phyloP scores from a whole-genome alignment of 768 basidiomycete genomes.

The Chalciporus chontae region DNA sequence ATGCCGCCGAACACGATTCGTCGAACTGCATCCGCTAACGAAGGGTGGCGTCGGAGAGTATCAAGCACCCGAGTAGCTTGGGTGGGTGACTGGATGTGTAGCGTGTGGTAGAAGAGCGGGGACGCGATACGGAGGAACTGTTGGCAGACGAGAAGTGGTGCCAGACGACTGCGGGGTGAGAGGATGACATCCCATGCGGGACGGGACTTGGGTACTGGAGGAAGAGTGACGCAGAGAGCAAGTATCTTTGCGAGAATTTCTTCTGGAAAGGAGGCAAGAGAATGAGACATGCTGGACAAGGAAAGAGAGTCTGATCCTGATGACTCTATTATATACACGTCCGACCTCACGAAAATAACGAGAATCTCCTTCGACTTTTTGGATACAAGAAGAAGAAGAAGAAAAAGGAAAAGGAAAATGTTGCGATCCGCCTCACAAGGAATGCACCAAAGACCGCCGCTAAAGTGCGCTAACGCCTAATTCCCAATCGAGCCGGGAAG shows the following conservation, averaged over 20 bases:
- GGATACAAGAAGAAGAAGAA: not conserved
- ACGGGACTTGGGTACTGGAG: conserved; percentile 17
- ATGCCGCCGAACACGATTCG: conserved; percentile 40
- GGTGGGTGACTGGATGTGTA: conserved; percentile 40
- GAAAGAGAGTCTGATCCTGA: not conserved
- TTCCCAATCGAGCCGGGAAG: conserved; percentile 12
- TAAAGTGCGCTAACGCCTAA: not conserved
- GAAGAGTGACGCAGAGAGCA: conserved; percentile 26
- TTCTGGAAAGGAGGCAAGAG: conserved; percentile 35
- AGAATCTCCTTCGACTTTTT: not conserved
- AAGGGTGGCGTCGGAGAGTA: conserved; percentile 36
- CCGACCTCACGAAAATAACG: not conserved
- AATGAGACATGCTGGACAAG: conserved; percentile 8
- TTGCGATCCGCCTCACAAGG: not conserved
- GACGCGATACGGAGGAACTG: conserved; percentile 53
- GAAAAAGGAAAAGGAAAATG: not conserved
- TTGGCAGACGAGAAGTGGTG: conserved; percentile 50
- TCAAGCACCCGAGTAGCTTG: conserved; percentile 38
- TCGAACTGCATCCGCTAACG: conserved; percentile 39
- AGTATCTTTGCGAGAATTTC: conserved; percentile 49
- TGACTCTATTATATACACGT: conserved; percentile 10
- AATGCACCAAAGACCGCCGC: not conserved
- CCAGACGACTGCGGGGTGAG: conserved; percentile 23
- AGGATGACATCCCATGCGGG: conserved; percentile 23
- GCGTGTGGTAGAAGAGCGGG: conserved; percentile 53